Conservation (phyloP, 306 rosid species). For the Pyrus bretschneideri region DNA sequence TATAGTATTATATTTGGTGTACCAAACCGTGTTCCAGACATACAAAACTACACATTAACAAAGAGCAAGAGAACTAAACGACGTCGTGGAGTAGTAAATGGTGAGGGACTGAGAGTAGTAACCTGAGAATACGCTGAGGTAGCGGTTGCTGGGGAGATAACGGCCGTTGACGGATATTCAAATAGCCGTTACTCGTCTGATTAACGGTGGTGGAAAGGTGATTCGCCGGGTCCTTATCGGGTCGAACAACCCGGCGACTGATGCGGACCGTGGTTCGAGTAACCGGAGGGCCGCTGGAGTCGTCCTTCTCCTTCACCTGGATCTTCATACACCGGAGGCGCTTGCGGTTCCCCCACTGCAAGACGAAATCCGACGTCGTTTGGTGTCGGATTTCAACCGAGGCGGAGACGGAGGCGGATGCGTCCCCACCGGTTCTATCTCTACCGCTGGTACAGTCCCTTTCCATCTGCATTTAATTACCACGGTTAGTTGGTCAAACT, state of each 20-base stretch:
- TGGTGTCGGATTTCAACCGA: conserved; percentile 35
- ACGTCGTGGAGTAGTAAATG: background rate
- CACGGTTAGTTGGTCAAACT: conserved; percentile 12
- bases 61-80: background rate
- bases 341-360: conserved; percentile 94
- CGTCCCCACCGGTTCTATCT: conserved; percentile 46
- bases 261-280: conserved; percentile 68
- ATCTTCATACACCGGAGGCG: conserved; percentile 87
- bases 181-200: conserved; percentile 40
- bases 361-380: conserved; percentile 55
- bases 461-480: conserved; percentile 51
- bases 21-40: rapidly evolving
- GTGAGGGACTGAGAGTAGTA: background rate
- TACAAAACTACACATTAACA: too few species aligned
- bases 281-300: conserved; percentile 42
- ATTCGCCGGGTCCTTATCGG: conserved; percentile 56
- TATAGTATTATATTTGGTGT: too few species aligned
- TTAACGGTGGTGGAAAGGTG: conserved; percentile 16
- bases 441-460: conserved; percentile 30
- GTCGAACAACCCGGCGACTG: conserved; percentile 66
- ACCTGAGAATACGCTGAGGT: conserved; percentile 72
- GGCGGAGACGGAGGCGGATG: conserved; percentile 15
- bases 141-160: conserved; percentile 67
- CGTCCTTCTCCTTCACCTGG: conserved; percentile 50
- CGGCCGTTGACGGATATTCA: conserved; percentile 79